phyloP scores from a whole-genome alignment of 345 rosid genomes.

The Rhodamnia rubescens region DNA sequence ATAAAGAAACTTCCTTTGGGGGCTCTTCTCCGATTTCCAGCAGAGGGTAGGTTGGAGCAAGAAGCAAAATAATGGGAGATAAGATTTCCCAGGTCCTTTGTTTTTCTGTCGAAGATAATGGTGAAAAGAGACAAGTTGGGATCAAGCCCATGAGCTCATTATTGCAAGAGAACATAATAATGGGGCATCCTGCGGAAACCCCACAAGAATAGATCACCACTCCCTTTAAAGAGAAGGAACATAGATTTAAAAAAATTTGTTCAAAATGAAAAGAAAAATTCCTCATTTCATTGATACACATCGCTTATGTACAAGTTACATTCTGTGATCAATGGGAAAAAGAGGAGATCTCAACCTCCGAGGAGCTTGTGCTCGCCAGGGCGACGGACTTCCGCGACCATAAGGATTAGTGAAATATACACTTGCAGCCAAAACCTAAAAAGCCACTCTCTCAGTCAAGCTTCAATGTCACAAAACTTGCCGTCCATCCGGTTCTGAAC shows the following conservation, averaged over 20 bases:
- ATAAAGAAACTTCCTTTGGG: neutral
- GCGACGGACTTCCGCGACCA: neutral
- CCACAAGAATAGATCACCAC: neutral
- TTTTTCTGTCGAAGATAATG: neutral
- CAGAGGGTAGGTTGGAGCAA: neutral
- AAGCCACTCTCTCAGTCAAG: slow-evolving; percentile 1
- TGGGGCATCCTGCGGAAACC: slow-evolving; percentile 3
- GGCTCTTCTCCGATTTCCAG: neutral
- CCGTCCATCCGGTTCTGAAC: slow-evolving; percentile 89
- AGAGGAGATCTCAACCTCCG: neutral
- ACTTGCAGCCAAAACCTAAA: slow-evolving; percentile 2
- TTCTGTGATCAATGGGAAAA: slow-evolving; percentile 6
- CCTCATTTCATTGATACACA: slow-evolving; percentile 19
- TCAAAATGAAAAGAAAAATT: slow-evolving; percentile 2
- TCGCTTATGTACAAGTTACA: slow-evolving; percentile 14
- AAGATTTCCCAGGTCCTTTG: neutral
- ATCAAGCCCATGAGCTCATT: slow-evolving; percentile 5
- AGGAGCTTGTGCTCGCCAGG: neutral
- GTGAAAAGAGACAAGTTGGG: neutral
- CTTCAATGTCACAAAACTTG: slow-evolving; percentile 64
- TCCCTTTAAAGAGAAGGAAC: neutral
- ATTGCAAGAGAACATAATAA: slow-evolving; percentile 6
- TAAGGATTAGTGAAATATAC: neutral
- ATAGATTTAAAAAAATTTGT: neutral
- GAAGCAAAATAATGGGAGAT: neutral